Conservation (phyloP, 352 stramenopile genomes). For the Pythium dissotocum region DNA sequence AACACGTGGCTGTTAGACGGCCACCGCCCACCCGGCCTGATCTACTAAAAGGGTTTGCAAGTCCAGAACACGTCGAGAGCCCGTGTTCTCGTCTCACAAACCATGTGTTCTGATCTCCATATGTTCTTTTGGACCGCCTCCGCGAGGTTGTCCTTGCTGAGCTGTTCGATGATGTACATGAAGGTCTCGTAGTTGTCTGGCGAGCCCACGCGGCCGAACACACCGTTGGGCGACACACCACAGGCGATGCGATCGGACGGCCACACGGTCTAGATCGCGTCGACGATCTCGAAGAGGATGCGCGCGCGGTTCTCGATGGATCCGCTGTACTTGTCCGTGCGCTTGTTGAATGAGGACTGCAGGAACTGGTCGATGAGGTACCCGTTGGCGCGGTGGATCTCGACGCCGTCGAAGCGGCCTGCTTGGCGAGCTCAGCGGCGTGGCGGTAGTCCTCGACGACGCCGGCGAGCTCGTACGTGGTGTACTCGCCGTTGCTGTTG, state of each 20-base stretch:
- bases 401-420: no score
- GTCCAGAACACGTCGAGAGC: no score
- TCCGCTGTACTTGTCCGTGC: slow-evolving; percentile 72
- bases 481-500: slow-evolving; percentile 9
- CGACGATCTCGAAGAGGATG: slow-evolving; percentile 54
- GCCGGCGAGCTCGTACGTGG: slow-evolving; percentile 63
- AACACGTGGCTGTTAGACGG: no score
- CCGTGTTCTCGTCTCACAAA: no score
- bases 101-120: no score
- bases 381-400: slow-evolving; percentile 85
- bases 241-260: slow-evolving; percentile 14
- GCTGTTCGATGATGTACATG: neutral
- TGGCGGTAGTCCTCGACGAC: slow-evolving; percentile 59
- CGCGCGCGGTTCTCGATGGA: slow-evolving; percentile 58
- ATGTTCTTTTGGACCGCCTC: no score
- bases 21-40: no score
- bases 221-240: slow-evolving; percentile 21
- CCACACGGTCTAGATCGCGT: slow-evolving; percentile 25
- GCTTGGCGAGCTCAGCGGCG: slow-evolving; percentile 36
- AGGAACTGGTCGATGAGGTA: slow-evolving; percentile 90
- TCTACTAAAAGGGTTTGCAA: no score
- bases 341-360: slow-evolving; percentile 53
- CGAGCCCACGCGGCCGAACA: slow-evolving; percentile 15
- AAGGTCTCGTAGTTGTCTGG: slow-evolving; percentile 5
- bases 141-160: neutral